phyloP scores from a whole-genome alignment of 371 early-diverging fungal species.

The Mortierella sp. region DNA sequence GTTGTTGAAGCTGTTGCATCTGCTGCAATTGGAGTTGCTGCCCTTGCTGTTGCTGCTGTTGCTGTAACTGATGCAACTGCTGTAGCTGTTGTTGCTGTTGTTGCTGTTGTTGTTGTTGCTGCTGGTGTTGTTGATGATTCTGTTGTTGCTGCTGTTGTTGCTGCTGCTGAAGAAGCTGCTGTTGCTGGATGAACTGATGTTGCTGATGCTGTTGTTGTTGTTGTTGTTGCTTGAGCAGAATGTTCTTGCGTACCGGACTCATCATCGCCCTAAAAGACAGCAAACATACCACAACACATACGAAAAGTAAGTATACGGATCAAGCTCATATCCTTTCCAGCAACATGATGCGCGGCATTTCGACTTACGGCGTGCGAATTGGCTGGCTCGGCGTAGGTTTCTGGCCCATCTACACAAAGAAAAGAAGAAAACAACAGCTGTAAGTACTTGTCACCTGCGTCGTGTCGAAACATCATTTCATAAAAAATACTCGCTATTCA shows the following conservation, averaged over 20 bases:
- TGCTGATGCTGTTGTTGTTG: conserved; percentile 20
- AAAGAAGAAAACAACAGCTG: background rate
- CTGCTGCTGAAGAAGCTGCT: conserved; percentile 21
- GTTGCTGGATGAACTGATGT: conserved; percentile 18
- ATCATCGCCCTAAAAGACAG: conserved; percentile 24
- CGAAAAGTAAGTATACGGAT: background rate
- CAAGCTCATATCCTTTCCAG: background rate
- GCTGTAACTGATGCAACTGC: conserved; percentile 14
- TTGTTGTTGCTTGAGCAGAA: conserved; percentile 15
- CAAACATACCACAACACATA: background rate
- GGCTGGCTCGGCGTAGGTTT: conserved; percentile 25
- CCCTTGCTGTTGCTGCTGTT: conserved; percentile 16
- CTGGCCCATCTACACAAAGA: conserved; percentile 4
- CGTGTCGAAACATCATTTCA: background rate
- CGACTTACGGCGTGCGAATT: conserved; percentile 25
- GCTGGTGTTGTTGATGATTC: conserved; percentile 28
- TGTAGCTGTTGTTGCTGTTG: conserved; percentile 33
- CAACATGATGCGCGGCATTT: background rate
- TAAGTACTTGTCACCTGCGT: background rate
- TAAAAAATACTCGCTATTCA: background rate
- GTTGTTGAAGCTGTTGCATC: conserved; percentile 5
- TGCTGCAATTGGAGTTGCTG: conserved; percentile 14
- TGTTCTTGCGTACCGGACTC: conserved; percentile 31
- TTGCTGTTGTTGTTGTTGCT: conserved; percentile 27
- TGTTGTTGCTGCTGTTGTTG: conserved; percentile 29